Evolutionary conservation across 2,329 filamentous ascomycete genomes (phyloP), one percentile per base, ranked within the genome.

Genomic region (Diatrype stigma): DNA sequence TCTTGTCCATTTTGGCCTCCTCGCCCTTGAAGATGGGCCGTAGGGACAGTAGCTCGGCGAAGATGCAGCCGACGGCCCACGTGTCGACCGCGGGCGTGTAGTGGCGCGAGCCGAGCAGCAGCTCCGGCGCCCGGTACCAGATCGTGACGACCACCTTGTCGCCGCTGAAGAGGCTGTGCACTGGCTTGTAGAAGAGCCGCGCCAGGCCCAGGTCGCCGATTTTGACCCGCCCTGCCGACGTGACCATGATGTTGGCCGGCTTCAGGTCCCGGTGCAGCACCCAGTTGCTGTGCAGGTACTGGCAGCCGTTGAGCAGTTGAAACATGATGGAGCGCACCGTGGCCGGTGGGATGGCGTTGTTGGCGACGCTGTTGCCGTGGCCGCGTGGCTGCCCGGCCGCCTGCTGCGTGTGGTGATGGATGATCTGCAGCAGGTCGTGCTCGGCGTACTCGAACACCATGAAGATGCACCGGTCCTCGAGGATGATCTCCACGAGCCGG

Each of bases 361-460:
- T n/a, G n/a, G n/a, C n/a, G n/a, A n/a, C n/a, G n/a, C n/a, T n/a
- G n/a, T n/a, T n/a, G 89, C 23, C 92, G 81, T 26, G 90, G 86
- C 51, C 92, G 87, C 22, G 40, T 42, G n/a, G n/a, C n/a, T n/a
- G n/a, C n/a, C n/a, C n/a, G n/a, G n/a, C n/a, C n/a, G n/a, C n/a
- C n/a, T n/a, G n/a, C 67, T 96, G 87, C 1, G 89, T 96, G 70
- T 99, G 94, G 67, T 97, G 92, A 67, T 99, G 94, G 60, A 99
- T 96, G 67, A 99, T 97, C 69, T 99, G 94, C 4, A 99, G 78
- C 35, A 99, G 75, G 70, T 99, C 94, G 69, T 99, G 94, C 71
- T 99, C 94, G 59, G 94, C 94, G 69, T 96, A 99, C 70, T 97
- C 94, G 62, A 99, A 97, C 2, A 99, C 92, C 88, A 99, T 99